Conservation (phyloP, 345 rosid species). For the Laguncularia racemosa region DNA sequence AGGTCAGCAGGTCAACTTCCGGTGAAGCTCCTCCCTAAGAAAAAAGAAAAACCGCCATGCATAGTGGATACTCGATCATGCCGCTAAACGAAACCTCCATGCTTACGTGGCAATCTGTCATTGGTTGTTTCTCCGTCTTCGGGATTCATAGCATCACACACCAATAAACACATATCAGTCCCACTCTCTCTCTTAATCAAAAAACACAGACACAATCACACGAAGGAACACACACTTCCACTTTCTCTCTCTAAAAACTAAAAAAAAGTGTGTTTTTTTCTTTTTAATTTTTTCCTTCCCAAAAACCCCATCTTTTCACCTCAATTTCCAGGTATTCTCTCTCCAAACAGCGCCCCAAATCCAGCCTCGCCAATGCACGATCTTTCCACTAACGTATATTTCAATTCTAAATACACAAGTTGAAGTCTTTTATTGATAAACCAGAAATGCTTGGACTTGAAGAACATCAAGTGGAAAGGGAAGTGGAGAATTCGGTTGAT, state of each 20-base stretch:
- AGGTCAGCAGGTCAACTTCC: too few relatives aligned
- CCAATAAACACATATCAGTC: slow-evolving; percentile 33
- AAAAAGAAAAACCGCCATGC: too few relatives aligned
- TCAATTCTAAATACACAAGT: slow-evolving; percentile 7
- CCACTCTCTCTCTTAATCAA: slow-evolving; percentile 10
- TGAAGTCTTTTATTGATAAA: background rate
- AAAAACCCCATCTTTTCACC: slow-evolving; percentile 29
- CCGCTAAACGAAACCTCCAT: background rate
- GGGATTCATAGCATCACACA: slow-evolving; percentile 32
- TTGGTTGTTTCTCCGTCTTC: slow-evolving; percentile 27
- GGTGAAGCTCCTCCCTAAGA: too few relatives aligned
- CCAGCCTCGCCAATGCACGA: slow-evolving; percentile 43
- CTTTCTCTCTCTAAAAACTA: slow-evolving; percentile 16
- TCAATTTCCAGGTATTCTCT: slow-evolving; percentile 1
- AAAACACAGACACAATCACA: slow-evolving; percentile 1
- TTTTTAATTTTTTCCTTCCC: too few relatives aligned
- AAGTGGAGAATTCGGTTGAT: slow-evolving; percentile 2
- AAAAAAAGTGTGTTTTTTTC: slow-evolving; percentile 38
- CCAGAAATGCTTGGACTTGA: background rate
- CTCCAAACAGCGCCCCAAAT: slow-evolving; percentile 16
- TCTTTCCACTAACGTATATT: slow-evolving; percentile 25
- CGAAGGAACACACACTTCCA: background rate
- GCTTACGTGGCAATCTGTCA: slow-evolving; percentile 28
- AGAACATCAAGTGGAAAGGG: background rate
- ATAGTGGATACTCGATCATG: too few relatives aligned